Evolutionary conservation across 2,329 filamentous ascomycete genomes (phyloP).

Genomic region (Cordyceps tenuipes): DNA sequence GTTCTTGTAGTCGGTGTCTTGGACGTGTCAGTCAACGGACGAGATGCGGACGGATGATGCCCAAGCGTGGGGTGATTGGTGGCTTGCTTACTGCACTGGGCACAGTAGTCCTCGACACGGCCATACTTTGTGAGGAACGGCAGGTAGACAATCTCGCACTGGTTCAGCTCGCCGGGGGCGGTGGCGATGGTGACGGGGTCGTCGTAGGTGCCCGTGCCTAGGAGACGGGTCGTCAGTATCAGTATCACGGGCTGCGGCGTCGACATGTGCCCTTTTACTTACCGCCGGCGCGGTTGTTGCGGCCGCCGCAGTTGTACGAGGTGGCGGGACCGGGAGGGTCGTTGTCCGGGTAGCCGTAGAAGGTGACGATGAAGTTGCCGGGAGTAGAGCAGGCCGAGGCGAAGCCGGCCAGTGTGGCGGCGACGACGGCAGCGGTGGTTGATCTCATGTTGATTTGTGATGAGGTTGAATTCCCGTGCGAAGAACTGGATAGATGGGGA

Average conservation of each 20-base stretch:
- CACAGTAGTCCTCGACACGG: constrained; percentile 16
- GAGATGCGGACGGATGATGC: too few relatives aligned
- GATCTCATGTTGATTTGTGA: constrained; percentile 14
- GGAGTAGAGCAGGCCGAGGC: constrained; percentile 16
- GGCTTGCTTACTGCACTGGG: constrained; percentile 16
- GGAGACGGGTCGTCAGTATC: background rate
- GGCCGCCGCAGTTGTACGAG: constrained; percentile 16
- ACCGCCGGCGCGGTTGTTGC: constrained; percentile 15
- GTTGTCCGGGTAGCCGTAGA: constrained; percentile 18
- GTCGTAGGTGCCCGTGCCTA: constrained; percentile 15
- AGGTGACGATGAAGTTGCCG: constrained; percentile 16
- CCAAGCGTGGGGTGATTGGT: background rate
- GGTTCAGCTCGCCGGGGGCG: constrained; percentile 16
- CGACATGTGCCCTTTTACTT: background rate
- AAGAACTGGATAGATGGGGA: background rate
- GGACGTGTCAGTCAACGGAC: background rate
- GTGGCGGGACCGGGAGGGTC: constrained; percentile 15
- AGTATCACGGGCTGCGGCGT: background rate
- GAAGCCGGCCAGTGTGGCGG: constrained; percentile 12
- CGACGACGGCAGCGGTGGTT: constrained; percentile 12
- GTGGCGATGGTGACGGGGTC: constrained; percentile 18
- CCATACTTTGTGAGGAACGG: constrained; percentile 18
- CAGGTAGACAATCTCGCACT: constrained; percentile 17
- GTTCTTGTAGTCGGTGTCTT: constrained; percentile 10
- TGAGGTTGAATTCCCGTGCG: background rate